Percentiles rank a stretch among this genome's conserved stretches.
Conservation (phyloP, 2,329 filamentous ascomycete species). For the Colletotrichum magnum region DNA sequence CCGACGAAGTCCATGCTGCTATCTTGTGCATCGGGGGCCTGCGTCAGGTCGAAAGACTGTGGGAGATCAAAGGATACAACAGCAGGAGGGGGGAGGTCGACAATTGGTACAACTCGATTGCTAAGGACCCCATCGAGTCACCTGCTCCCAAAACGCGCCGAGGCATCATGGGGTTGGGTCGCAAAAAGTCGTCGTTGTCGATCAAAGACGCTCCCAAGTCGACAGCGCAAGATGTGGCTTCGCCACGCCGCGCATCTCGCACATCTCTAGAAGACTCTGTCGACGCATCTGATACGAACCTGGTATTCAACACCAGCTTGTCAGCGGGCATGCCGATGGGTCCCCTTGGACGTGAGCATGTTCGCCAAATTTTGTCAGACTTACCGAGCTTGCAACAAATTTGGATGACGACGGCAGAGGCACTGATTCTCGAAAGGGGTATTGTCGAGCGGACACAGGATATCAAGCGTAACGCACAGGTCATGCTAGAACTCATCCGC, state of each 20-base stretch:
- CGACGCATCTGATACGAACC: conserved; percentile 38
- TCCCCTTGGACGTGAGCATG: conserved; percentile 64
- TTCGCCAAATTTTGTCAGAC: conserved; percentile 66
- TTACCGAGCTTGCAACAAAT: conserved; percentile 72
- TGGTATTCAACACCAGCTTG: conserved; percentile 71
- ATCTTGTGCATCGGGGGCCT: conserved; percentile 73
- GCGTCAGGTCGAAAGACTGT: conserved; percentile 73
- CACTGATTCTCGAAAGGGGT: conserved; percentile 70
- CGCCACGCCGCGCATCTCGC: conserved; percentile 22
- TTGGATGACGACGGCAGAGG: conserved; percentile 75
- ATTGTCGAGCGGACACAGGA: conserved; percentile 71
- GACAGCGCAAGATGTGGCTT: conserved; percentile 24
- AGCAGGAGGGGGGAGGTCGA: conserved; percentile 71
- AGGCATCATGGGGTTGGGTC: conserved; percentile 66
- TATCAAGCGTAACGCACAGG: conserved; percentile 74
- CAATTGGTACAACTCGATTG: conserved; percentile 69
- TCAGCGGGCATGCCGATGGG: conserved; percentile 75
- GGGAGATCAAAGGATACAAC: conserved; percentile 78
- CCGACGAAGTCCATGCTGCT: conserved; percentile 74
- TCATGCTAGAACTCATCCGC: conserved; percentile 75
- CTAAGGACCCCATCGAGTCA: conserved; percentile 59
- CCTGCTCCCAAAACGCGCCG: conserved; percentile 63
- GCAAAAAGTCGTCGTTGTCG: conserved; percentile 68
- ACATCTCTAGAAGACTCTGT: conserved; percentile 21
- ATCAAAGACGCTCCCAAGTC: conserved; percentile 50